Evolutionary conservation across 2,329 filamentous ascomycete species (phyloP), one percentile per base, ranked within the genome.

Genomic region (Talaromyces islandicus): DNA sequence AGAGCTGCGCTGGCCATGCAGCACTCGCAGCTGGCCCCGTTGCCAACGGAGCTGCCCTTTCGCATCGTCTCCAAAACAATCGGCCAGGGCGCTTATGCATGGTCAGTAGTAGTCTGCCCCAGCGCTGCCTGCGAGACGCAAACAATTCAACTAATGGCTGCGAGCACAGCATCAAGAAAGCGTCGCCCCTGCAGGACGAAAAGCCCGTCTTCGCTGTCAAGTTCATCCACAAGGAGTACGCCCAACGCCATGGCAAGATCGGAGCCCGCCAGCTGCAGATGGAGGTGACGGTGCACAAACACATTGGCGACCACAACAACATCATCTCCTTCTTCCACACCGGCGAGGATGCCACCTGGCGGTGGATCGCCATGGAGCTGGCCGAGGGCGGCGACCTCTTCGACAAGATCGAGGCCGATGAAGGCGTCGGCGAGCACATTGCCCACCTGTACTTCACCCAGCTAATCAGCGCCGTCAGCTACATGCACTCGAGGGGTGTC

Each of bases 401-500:
- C 74, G 94, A 99, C 85, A 99, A 99, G 80, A 97, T 99, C 68
- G 95, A 99, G 77, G 92, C 94, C 19, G 94, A 99, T 74, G 90
- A 93, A 51, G 94, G 94, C 54, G 91, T 97, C n/a, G 85, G 88
- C 7, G 87, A 96, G 73, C 91, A 97, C 72, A 91, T 99, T 71
- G 93, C 94, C 35, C 95, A 99, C 73, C 86, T 97, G 63, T 99
- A 97, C 79, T 99, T 99, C 74, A 84, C 88, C 2, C 94, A 99
- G 77, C 84, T 99, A 63, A 84, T 97, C 67, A 87, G 87, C 71
- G 94, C 93, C 9, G 90, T 97, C 63, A 88, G 88, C 70, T 99
- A 92, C 77, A 95, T 97, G 84, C 94, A 99, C 77, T 91, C 90
- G 35, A 97, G 94, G 74, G 94, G 94, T 21, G 90, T 99, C 14